Evolutionary conservation across 2,329 filamentous ascomycete species (phyloP).

Genomic region (Drechslera avenae): DNA sequence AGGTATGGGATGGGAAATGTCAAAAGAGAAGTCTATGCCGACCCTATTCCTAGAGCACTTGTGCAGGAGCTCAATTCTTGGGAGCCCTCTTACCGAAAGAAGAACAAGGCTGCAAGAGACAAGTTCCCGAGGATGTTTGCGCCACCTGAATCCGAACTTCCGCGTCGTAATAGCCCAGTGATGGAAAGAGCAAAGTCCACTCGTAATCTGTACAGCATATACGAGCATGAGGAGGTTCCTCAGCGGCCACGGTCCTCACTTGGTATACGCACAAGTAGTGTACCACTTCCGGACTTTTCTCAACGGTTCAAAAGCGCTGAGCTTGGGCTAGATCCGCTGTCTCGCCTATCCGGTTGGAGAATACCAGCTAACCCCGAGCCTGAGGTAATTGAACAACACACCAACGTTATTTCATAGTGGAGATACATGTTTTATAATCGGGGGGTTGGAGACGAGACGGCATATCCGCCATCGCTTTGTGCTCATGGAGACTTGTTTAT

Average conservation of each 20-base stretch:
- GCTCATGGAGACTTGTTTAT: no score
- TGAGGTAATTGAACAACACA: neutral
- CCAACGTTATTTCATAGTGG: no score
- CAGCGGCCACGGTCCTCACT: neutral
- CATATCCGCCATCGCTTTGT: no score
- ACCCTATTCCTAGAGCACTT: neutral
- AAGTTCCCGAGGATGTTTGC: no score
- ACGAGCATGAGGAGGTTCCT: neutral
- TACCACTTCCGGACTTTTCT: no score
- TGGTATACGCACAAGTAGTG: neutral
- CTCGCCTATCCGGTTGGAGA: neutral
- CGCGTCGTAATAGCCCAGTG: no score
- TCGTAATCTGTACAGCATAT: neutral
- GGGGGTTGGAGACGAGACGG: no score
- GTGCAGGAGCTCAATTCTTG: neutral
- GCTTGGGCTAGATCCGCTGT: neutral
- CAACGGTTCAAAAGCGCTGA: no score
- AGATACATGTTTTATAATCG: no score
- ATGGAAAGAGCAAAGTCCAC: neutral
- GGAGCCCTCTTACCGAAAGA: neutral
- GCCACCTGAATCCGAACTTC: neutral
- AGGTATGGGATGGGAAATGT: conserved; percentile 4
- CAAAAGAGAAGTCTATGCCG: conserved; percentile 2
- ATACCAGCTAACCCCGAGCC: conserved; percentile 2
- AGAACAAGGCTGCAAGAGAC: neutral